Evolutionary conservation across 768 basidiomycete genomes (phyloP), one percentile per base, ranked within the genome.

Genomic region (Candolleomyces eurysporus): DNA sequence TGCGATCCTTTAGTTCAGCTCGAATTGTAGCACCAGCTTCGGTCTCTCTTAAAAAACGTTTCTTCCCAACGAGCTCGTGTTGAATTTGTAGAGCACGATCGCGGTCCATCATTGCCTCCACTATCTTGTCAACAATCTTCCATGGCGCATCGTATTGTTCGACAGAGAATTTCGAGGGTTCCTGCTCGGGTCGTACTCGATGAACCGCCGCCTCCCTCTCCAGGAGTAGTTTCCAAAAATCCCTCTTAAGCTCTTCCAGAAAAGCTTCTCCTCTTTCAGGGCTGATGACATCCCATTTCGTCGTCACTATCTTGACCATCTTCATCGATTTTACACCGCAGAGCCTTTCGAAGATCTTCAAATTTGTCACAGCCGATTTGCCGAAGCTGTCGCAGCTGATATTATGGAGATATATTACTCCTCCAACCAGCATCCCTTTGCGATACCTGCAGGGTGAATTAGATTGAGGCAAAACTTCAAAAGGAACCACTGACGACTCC

Each of bases 381-480:
- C 50, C 36, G 21, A 61, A 49, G 10, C 63, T 49, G 45, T 55
- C 58, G 16, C 51, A 36, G 9, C 56, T 61, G 43, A 64, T 64
- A 17, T 58, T 45, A 48, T 61, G 60, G 14, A 64, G 59, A 31
- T 61, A 64, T 5, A 64, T 32, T 11, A 64, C 48, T 26, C 60
- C 63, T 3, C 57, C 53, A 3, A 64, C 39, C 26, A 48, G 52
- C n/a, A 61, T 55, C 4, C 53, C 52, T 8, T 36, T 39, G 11
- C 52, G 11, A 31, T 26, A 26, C 26, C 26, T 26, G 26, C 26
- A 2, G 26, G 26, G 2, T 26, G 26, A 26, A 26, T 26, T 26
- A 26, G 26, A 26, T 26, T 26, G 26, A 26, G 26, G 26, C 4
- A 26, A 26, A 26, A 26, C 26, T 26, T 26, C 40, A 58, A 39